phyloP scores from a whole-genome alignment of 768 basidiomycete genomes.

The Boletus coccyginus region DNA sequence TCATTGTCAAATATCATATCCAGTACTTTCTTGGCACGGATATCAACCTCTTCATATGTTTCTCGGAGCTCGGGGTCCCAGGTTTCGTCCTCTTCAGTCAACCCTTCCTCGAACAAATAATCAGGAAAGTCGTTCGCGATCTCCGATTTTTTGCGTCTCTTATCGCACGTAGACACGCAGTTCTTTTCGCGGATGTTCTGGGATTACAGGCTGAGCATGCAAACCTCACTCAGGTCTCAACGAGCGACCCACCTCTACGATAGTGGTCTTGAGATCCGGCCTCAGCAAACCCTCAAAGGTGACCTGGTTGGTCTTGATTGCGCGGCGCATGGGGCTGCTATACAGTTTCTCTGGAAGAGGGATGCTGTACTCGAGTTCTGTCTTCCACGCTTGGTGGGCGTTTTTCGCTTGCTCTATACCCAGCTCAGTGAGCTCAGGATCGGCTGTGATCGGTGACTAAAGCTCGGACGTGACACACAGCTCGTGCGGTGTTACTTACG shows the following conservation, averaged over 20 bases:
- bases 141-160: slow-evolving; percentile 47
- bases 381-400: slow-evolving; percentile 46
- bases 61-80: slow-evolving; percentile 61
- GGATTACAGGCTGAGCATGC: not conserved
- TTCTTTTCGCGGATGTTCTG: slow-evolving; percentile 68
- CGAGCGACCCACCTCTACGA: slow-evolving; percentile 51
- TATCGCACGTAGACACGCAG: slow-evolving; percentile 71
- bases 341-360: slow-evolving; percentile 57
- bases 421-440: slow-evolving; percentile 58
- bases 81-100: slow-evolving; percentile 60
- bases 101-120: slow-evolving; percentile 53
- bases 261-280: slow-evolving; percentile 32
- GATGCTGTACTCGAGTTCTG: slow-evolving; percentile 40
- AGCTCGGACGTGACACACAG: not conserved
- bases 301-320: slow-evolving; percentile 53
- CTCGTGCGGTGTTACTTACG: slow-evolving; percentile 43
- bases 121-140: slow-evolving; percentile 47
- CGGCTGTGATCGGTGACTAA: slow-evolving; percentile 40
- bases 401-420: slow-evolving; percentile 55
- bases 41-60: slow-evolving; percentile 41
- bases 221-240: not conserved
- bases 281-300: slow-evolving; percentile 47
- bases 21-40: slow-evolving; percentile 49
- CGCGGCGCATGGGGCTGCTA: slow-evolving; percentile 61
- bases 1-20: slow-evolving; percentile 54